Evolutionary conservation across 352 stramenopile genomes (phyloP).

Genomic region (Phytophthora pseudosyringae): DNA sequence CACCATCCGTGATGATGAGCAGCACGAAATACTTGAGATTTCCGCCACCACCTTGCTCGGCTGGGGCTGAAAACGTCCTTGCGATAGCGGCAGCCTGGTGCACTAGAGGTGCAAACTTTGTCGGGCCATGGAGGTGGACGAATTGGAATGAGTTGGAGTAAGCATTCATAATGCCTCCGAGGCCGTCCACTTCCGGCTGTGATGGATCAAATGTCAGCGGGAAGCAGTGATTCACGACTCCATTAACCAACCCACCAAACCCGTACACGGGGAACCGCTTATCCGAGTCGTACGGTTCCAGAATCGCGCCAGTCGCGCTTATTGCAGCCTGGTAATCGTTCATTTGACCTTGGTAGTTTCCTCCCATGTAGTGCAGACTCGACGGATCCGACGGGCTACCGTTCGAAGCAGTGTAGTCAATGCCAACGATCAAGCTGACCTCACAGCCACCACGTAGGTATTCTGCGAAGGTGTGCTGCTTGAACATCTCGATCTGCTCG

Average conservation of each 20-base stretch:
- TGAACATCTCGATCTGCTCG: constrained; percentile 65
- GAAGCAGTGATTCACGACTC: constrained; percentile 72
- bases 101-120: constrained; percentile 81
- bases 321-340: constrained; percentile 89
- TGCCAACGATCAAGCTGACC: constrained; percentile 79
- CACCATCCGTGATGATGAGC: constrained; percentile 75
- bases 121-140: constrained; percentile 76
- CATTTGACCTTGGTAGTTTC: constrained; percentile 53
- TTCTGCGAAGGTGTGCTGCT: constrained; percentile 75
- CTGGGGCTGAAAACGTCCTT: constrained; percentile 46
- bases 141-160: constrained; percentile 76
- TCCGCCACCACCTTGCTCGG: constrained; percentile 26
- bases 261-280: constrained; percentile 80
- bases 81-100: constrained; percentile 71
- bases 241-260: constrained; percentile 78
- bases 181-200: constrained; percentile 66
- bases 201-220: constrained; percentile 71
- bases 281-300: constrained; percentile 83
- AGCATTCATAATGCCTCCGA: constrained; percentile 61
- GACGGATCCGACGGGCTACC: constrained; percentile 48
- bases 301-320: constrained; percentile 62
- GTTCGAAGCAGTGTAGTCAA: constrained; percentile 87
- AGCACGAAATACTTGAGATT: constrained; percentile 83
- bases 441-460: constrained; percentile 74
- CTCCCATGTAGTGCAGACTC: constrained; percentile 71